Conservation (phyloP, 2,329 filamentous ascomycete species). For the Colletotrichum spinosum region DNA sequence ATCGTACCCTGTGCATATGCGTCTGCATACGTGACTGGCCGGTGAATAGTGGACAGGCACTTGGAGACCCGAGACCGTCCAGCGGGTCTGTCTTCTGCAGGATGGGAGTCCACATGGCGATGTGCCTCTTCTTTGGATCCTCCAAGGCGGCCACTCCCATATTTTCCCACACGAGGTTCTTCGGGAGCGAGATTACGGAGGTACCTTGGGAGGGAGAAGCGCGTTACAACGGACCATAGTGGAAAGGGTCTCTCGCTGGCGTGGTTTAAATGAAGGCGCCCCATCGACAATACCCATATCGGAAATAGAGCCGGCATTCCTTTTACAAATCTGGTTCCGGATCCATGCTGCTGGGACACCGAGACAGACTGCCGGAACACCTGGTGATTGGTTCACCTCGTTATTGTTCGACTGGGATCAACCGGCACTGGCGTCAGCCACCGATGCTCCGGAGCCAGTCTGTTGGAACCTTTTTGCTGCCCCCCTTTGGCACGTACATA, state of each 20-base stretch:
- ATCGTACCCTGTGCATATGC: too few species aligned
- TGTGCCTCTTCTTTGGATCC: too few species aligned
- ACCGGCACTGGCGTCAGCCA: constrained; percentile 29
- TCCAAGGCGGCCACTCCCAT: too few species aligned
- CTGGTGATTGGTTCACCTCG: constrained; percentile 18
- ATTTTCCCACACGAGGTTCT: too few species aligned
- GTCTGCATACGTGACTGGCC: too few species aligned
- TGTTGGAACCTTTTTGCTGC: constrained; percentile 20
- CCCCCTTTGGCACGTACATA: not conserved
- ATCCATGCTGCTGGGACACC: constrained; percentile 34
- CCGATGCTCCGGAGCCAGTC: constrained; percentile 22
- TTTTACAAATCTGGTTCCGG: constrained; percentile 33
- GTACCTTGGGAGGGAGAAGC: too few species aligned
- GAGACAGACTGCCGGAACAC: constrained; percentile 22
- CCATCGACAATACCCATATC: constrained; percentile 28
- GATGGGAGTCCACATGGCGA: too few species aligned
- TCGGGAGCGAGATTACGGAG: too few species aligned
- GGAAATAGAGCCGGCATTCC: constrained; percentile 28
- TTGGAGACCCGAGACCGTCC: too few species aligned
- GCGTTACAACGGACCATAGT: constrained; percentile 12
- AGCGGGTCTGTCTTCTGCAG: too few species aligned
- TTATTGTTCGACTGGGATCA: constrained; percentile 14
- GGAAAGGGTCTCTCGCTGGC: not conserved
- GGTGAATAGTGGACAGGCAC: too few species aligned
- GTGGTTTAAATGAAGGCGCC: constrained; percentile 14